Conservation (phyloP, 1,139 yeast genomes). For the Blastobotrys ciferrii region DNA sequence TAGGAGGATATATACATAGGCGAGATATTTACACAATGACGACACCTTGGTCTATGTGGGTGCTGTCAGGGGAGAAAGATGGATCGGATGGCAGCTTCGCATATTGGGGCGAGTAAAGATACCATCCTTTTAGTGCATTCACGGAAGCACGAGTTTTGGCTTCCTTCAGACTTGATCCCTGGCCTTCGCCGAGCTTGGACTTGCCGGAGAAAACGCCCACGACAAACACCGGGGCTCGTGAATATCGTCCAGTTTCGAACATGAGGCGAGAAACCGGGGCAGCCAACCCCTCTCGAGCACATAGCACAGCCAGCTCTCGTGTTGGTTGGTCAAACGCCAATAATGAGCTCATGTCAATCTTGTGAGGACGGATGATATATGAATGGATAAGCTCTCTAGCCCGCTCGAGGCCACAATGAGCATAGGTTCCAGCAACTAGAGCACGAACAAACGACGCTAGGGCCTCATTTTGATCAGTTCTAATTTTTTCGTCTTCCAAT, state of each 20-base stretch:
- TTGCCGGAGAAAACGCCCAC: slow-evolving; percentile 89
- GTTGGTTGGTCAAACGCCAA: slow-evolving; percentile 84
- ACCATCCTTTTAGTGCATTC: slow-evolving; percentile 87
- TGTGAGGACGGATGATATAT: slow-evolving; percentile 70
- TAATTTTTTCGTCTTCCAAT: slow-evolving; percentile 32
- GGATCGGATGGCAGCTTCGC: slow-evolving; percentile 60
- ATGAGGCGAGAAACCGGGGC: slow-evolving; percentile 78
- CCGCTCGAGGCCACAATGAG: slow-evolving; percentile 53
- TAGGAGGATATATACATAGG: background rate
- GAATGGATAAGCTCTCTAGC: slow-evolving; percentile 65
- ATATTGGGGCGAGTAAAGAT: slow-evolving; percentile 78
- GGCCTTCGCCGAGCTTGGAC: slow-evolving; percentile 88
- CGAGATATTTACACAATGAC: slow-evolving; percentile 30
- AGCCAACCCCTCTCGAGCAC: slow-evolving; percentile 73
- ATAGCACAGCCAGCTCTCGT: slow-evolving; percentile 73
- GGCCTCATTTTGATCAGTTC: slow-evolving; percentile 39
- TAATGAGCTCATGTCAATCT: slow-evolving; percentile 67
- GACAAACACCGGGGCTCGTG: slow-evolving; percentile 80
- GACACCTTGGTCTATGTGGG: slow-evolving; percentile 35
- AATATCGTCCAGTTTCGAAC: slow-evolving; percentile 89
- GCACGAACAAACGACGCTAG: slow-evolving; percentile 53
- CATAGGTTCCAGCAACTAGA: slow-evolving; percentile 43
- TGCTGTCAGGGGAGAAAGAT: slow-evolving; percentile 22
- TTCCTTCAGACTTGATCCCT: slow-evolving; percentile 86
- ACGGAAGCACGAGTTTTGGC: slow-evolving; percentile 93